Percentiles rank a stretch among this genome's conserved stretches.
These are phyloP conservation scores for Ceratobasidium sp. DNA, from an alignment of 1,284 basidiomycete species.

Conservation along the genomic window DNA sequence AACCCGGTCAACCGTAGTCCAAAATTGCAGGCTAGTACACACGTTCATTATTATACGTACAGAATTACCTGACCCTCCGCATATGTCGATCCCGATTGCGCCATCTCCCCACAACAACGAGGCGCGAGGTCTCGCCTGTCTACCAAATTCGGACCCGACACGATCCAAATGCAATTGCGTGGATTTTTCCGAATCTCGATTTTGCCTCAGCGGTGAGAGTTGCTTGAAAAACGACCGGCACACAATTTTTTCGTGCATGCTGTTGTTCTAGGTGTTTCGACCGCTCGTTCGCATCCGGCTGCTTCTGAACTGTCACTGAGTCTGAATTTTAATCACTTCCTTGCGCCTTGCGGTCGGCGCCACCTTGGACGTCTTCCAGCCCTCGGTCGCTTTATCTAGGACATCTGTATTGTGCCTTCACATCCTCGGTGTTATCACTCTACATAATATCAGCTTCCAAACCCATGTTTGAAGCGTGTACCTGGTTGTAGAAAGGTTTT, in stretches of 20 bases:
- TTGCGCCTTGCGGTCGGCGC: neutral
- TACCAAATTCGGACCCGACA: neutral
- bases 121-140: neutral
- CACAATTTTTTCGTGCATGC: neutral
- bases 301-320: neutral
- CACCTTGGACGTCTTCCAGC: neutral
- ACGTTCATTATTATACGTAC: neutral
- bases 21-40: neutral
- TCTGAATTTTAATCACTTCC: neutral
- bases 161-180: neutral
- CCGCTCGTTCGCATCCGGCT: neutral
- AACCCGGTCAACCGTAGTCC: neutral
- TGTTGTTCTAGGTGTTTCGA: neutral
- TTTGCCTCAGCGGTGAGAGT: neutral
- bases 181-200: neutral
- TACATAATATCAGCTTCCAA: neutral
- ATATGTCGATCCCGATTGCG: neutral
- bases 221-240: neutral
- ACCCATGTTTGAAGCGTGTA: too few species aligned
- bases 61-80: neutral
- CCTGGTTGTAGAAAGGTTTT: too few species aligned
- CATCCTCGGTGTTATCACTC: neutral
- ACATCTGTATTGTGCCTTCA: neutral
- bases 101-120: neutral
- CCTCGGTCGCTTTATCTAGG: neutral